A percentile compares a stretch with the other conserved stretches of the same genome.
Evolutionary conservation across 1,284 basidiomycete species (phyloP).

Genomic region (Austroboletus niveus): DNA sequence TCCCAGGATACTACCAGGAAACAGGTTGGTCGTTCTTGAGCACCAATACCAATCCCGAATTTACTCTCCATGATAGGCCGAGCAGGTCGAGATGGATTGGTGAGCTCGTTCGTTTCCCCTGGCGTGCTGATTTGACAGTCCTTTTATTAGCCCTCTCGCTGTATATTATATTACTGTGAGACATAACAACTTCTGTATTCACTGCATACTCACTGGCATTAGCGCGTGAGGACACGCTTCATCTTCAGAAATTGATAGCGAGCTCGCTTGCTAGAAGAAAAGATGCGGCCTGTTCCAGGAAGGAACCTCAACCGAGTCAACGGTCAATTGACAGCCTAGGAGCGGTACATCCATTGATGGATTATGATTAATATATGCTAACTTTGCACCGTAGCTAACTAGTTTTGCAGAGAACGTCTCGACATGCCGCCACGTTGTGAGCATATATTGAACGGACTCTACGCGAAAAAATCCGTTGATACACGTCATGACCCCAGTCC

Average conservation of each 20-base stretch:
- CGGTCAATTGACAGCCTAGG: conserved; percentile 63
- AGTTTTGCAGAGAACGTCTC: conserved; percentile 62
- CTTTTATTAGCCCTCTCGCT: conserved; percentile 63
- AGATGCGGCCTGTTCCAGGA: conserved; percentile 37
- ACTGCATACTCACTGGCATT: conserved; percentile 4
- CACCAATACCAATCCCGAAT: not conserved
- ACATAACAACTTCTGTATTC: not conserved
- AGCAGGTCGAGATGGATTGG: conserved; percentile 81
- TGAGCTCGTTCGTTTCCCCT: conserved; percentile 35
- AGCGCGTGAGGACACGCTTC: conserved; percentile 76
- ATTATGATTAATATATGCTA: not conserved
- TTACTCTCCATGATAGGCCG: conserved; percentile 45
- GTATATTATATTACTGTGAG: conserved; percentile 80
- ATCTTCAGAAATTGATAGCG: conserved; percentile 53
- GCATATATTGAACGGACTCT: conserved; percentile 20
- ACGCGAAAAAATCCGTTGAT: not conserved
- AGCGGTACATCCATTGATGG: conserved; percentile 43
- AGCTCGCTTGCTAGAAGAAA: conserved; percentile 46
- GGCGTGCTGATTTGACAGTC: not conserved
- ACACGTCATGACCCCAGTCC: conserved; percentile 38
- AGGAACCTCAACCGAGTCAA: conserved; percentile 63
- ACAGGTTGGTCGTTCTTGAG: conserved; percentile 51
- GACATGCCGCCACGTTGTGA: conserved; percentile 74
- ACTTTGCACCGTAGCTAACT: conserved; percentile 48
- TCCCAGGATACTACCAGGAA: conserved; percentile 83